Evolutionary conservation across 208 protist genomes (phyloP).

Genomic region (Trypanosoma vivax): DNA sequence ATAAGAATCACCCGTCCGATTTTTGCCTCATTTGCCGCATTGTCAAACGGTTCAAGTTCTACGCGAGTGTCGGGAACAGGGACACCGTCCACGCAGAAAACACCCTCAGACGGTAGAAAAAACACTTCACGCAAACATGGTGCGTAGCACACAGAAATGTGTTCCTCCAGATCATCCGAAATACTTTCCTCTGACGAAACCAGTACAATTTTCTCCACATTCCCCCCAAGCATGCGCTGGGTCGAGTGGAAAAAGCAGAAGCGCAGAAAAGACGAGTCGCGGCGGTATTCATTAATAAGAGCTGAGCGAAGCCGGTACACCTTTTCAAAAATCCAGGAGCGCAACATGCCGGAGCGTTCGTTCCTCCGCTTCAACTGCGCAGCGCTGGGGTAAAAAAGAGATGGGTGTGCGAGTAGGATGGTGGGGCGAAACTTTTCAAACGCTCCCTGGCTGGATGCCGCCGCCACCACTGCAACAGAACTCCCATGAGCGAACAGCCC

Average conservation of each 20-base stretch:
- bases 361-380: slow-evolving; percentile 55
- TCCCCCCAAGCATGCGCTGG: slow-evolving; percentile 59
- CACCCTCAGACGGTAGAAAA: slow-evolving; percentile 61
- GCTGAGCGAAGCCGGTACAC: slow-evolving; percentile 62
- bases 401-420: slow-evolving; percentile 55
- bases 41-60: slow-evolving; percentile 43
- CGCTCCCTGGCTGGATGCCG: slow-evolving; percentile 34
- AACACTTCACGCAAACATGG: slow-evolving; percentile 75
- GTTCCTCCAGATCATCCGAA: slow-evolving; percentile 59
- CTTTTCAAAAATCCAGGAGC: slow-evolving; percentile 64
- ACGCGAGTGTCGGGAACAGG: slow-evolving; percentile 53
- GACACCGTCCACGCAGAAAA: slow-evolving; percentile 69
- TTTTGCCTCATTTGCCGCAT: slow-evolving; percentile 36
- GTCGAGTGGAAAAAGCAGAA: slow-evolving; percentile 74
- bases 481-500: slow-evolving; percentile 68
- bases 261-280: slow-evolving; percentile 65
- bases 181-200: slow-evolving; percentile 64
- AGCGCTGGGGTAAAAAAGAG: slow-evolving; percentile 67
- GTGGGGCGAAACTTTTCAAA: slow-evolving; percentile 65
- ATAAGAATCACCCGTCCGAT: slow-evolving; percentile 55
- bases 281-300: slow-evolving; percentile 69
- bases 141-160: slow-evolving; percentile 78
- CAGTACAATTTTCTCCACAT: slow-evolving; percentile 64
- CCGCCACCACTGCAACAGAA: slow-evolving; percentile 45
- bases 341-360: slow-evolving; percentile 45